Evolutionary conservation across 1,139 yeast species (phyloP), one percentile per base, ranked within the genome.

Genomic region (Scheffersomyces stambukii): DNA sequence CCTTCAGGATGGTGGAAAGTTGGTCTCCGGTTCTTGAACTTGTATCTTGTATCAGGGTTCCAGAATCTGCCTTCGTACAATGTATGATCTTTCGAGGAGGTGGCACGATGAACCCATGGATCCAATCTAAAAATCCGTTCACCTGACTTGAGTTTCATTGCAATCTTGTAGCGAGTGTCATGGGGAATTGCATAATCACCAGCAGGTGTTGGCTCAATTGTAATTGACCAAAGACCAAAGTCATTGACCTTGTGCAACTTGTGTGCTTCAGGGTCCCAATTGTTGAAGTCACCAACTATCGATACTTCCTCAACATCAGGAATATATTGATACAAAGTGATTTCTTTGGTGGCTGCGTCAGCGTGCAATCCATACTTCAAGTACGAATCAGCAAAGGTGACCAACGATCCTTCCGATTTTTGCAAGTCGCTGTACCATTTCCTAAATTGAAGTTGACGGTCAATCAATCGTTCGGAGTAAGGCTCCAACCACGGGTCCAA

Each of bases 401-500:
- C 48, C 24, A 78, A 52, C 3, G 78, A 73, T 3, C 69, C 65
- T 40, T 75, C 80, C 15, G 57, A 43, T 9, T 53, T 37, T 3
- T 67, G 54, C 35, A 80, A 64, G 7, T 55, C 57, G 8, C 50
- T 52, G 25, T 79, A 52, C 52, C 72, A 67, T 30, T 65, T 54
- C 15, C 59, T 49, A 77, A 86, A 81, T 28, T 74, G 69, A 30
- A 48, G 31, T 42, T 65, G 72, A 35, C 74, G 63, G 23, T 50
- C 43, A 14, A 58, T 43, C 35, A 68, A 52, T 18, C 75, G 82
- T 10, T 64, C 66, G n/a, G 78, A 69, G 53, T 67, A 81, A 1
- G 97, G 96, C 46, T 79, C 78, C 37, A 91, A 68, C 85, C 91
- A 89, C 4, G 96, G 95, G 49, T 91, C 98, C 23, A 77, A 54